Conservation (phyloP, 176 grass and related monocot species). For the Aegilops speltoides region DNA sequence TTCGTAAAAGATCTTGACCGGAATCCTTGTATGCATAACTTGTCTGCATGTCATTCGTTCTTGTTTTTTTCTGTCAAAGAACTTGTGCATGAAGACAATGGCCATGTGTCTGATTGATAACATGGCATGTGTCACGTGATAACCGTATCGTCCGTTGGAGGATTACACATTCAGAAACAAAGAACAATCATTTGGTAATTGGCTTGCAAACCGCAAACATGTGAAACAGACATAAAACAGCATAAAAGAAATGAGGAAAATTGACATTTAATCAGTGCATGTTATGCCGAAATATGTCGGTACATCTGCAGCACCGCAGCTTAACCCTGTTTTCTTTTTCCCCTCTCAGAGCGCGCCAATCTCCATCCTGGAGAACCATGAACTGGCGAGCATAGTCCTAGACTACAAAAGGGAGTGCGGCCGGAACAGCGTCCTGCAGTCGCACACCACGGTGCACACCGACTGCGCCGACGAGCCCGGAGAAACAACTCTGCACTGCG, state of each 20-base stretch:
- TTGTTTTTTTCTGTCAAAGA: background rate
- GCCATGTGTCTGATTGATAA: conserved; percentile 19
- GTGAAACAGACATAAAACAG: background rate
- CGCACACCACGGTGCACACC: conserved; percentile 60
- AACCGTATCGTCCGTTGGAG: background rate
- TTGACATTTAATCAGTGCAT: background rate
- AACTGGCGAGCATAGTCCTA: conserved; percentile 74
- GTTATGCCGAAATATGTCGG: background rate
- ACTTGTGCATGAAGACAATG: background rate
- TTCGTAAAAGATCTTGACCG: conserved; percentile 2
- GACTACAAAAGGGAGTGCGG: conserved; percentile 91
- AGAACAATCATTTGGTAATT: background rate
- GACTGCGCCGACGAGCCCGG: conserved; percentile 31
- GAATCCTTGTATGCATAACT: background rate
- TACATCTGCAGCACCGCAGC: background rate
- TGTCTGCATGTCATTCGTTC: conserved; percentile 9
- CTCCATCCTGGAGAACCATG: conserved; percentile 88
- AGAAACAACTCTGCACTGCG: conserved; percentile 68
- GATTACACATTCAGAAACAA: background rate
- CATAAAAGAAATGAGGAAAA: background rate
- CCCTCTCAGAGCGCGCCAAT: conserved; percentile 79
- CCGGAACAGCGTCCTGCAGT: conserved; percentile 77
- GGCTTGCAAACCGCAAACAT: background rate
- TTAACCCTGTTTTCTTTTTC: background rate
- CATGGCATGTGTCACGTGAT: background rate